Conservation (phyloP, 1,139 yeast species). For the Taphrina flavorubra region DNA sequence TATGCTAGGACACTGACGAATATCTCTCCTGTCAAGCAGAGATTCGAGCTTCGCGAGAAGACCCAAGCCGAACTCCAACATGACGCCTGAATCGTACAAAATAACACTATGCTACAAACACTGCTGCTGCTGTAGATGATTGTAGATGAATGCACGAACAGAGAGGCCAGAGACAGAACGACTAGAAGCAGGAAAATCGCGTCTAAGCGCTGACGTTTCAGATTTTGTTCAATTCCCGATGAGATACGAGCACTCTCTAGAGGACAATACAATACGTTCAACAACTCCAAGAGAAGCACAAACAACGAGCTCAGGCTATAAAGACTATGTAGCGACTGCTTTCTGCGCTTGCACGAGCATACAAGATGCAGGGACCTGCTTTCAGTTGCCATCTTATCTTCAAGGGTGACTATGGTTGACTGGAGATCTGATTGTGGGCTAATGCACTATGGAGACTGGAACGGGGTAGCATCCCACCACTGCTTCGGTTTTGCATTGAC, state of each 20-base stretch:
- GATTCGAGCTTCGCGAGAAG: conserved; percentile 16
- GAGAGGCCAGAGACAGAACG: neutral
- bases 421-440: too few species aligned
- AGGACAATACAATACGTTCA: neutral
- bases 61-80: conserved; percentile 17
- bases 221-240: neutral
- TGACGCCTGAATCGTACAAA: neutral
- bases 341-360: too few species aligned
- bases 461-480: too few species aligned
- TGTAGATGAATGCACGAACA: neutral
- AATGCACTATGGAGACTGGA: too few species aligned
- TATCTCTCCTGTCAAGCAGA: conserved; percentile 17
- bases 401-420: too few species aligned
- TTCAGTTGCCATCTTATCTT: too few species aligned
- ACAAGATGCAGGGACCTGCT: too few species aligned
- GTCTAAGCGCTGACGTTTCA: conserved; percentile 20
- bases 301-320: too few species aligned
- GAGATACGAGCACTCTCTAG: conserved; percentile 8
- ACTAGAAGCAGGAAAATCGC: conserved; percentile 17
- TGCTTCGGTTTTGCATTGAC: too few species aligned
- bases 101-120: neutral
- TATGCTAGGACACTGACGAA: neutral
- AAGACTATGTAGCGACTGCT: too few species aligned
- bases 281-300: neutral
- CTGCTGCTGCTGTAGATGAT: neutral